Base-by-base conservation (phyloP, 78 protist species). In the Mastigamoeba balamuthi region DNA sequence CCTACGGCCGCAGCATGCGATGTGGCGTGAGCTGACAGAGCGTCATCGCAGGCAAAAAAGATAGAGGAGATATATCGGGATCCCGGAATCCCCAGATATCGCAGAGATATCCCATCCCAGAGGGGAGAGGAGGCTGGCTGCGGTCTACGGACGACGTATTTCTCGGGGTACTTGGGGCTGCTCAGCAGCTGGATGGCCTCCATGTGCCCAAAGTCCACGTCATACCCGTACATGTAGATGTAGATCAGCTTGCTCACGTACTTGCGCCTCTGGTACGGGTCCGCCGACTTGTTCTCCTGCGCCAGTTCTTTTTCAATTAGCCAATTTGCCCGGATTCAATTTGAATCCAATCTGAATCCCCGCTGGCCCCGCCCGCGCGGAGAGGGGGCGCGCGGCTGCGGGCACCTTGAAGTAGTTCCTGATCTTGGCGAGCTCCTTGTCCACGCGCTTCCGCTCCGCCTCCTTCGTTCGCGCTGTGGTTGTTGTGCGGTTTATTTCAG, bases 171-270 rank as follows among this genome's bases (percentile, higher is more conserved):
- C 43, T 80, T 82, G 29, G 25, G 33, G 0, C 86, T 35, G 0
- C 95, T 48, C 25, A 98, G 23, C 30, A 98, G 93, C n/a, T 88
- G 64, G 25, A 96, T 86, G 29, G 97, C 97, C 53, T 98, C 98
- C 89, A 97, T 91, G 78, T 97, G 97, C 2, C 99, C 99, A 74
- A 98, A 97, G 73, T 97, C 99, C 28, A 96, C 68, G 25, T 94
- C 95, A 78, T 93, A 93, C 5, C 99, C 99, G 39, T 95, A 79
- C 81, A 97, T 89, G 80, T 74, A 95, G 74, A 94, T 97, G 85
- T 91, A 98, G 48, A 97, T 73, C 63, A 98, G 89, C 86, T 98
- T 98, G 78, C 93, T 84, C 29, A 95, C 93, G 74, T 98, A 97
- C 78, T 98, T 98, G 75, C 88, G 84, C 35, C 89, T 44, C 28